Conservation (phyloP, 306 rosid genomes). For the Mucuna pruriens region DNA sequence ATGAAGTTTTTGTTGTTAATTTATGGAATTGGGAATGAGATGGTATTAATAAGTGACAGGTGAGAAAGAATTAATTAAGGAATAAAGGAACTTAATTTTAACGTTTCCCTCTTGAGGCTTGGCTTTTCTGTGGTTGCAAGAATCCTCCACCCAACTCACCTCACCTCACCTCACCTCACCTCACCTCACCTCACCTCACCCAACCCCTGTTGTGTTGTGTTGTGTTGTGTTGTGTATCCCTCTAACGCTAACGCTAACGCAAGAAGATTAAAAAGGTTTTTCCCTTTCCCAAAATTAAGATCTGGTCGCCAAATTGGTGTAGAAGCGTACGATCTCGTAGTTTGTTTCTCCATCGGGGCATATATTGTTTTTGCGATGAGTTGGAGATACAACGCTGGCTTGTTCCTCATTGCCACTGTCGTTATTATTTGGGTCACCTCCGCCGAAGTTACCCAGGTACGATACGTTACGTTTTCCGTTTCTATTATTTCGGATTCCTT, state of each 20-base stretch:
- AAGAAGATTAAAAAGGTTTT: background rate
- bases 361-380: constrained; percentile 50
- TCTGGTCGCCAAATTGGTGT: background rate
- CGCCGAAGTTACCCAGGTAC: constrained; percentile 99
- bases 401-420: constrained; percentile 79
- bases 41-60: background rate
- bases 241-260: background rate
- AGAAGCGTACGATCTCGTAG: background rate
- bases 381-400: constrained; percentile 82
- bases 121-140: constrained; percentile 19
- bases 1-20: background rate
- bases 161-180: background rate
- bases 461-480: no score
- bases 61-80: background rate
- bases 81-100: constrained; percentile 7
- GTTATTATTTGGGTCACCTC: constrained; percentile 95
- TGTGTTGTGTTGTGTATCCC: background rate
- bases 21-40: background rate
- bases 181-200: no score
- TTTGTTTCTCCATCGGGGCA: background rate
- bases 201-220: no score
- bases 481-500: no score
- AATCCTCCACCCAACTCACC: constrained; percentile 1
- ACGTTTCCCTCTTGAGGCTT: background rate
- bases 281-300: background rate